These are phyloP conservation scores for Piedraia hortae DNA, from an alignment of 2,329 filamentous ascomycete species.

Conservation along the genomic window DNA sequence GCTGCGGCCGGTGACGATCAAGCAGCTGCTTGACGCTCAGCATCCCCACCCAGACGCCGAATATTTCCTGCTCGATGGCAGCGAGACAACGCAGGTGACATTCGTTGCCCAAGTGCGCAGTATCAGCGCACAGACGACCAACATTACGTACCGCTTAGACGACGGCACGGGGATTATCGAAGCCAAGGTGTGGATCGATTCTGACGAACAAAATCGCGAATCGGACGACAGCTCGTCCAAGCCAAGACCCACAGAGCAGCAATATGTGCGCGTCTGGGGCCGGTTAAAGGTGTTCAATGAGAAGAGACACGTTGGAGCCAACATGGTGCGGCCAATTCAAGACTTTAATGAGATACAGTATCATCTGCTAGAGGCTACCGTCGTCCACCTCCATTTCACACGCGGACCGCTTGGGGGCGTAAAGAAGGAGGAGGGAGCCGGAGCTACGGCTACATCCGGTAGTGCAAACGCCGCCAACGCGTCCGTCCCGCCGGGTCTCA, in stretches of 20 bases:
- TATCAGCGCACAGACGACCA: constrained; percentile 64
- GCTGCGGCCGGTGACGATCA: constrained; percentile 79
- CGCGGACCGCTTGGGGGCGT: constrained; percentile 30
- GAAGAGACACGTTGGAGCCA: constrained; percentile 55
- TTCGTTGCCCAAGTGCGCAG: constrained; percentile 78
- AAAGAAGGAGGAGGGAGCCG: constrained; percentile 15
- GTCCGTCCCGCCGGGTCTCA: constrained; percentile 14
- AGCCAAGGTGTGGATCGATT: constrained; percentile 64
- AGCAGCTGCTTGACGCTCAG: constrained; percentile 66
- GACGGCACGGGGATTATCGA: constrained; percentile 85
- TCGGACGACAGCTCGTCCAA: constrained; percentile 16
- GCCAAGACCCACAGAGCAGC: constrained; percentile 36
- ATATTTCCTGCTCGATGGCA: constrained; percentile 52
- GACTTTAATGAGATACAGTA: constrained; percentile 86
- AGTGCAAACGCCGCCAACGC: constrained; percentile 9
- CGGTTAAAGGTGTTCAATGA: constrained; percentile 60
- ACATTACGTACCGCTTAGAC: constrained; percentile 77
- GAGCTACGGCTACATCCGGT: too few species aligned
- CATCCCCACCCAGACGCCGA: constrained; percentile 47
- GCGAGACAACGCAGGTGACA: constrained; percentile 42
- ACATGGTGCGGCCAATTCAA: constrained; percentile 50
- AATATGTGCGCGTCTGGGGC: constrained; percentile 67
- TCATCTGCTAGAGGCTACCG: constrained; percentile 71
- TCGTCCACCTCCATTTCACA: constrained; percentile 62
- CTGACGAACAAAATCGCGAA: constrained; percentile 23